Conservation (phyloP, 2,329 filamentous ascomycete genomes). For the Madurella mycetomatis region DNA sequence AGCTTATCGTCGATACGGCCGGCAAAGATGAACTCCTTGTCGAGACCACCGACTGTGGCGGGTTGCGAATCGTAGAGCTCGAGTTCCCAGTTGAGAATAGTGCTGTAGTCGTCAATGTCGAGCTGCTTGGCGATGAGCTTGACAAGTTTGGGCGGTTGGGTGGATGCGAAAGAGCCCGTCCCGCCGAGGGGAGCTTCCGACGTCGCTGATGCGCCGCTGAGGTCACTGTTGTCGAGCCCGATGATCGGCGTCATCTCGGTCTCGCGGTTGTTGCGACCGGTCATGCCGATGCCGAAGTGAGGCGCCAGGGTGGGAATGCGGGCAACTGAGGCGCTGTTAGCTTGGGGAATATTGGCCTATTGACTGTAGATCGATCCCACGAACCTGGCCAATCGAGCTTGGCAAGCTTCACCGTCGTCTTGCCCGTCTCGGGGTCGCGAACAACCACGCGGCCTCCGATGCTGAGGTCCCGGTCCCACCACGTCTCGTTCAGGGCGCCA, state of each 20-base stretch:
- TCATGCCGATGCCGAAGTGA: slow-evolving; percentile 79
- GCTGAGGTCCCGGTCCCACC: slow-evolving; percentile 95
- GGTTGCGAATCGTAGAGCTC: slow-evolving; percentile 91
- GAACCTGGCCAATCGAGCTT: slow-evolving; percentile 84
- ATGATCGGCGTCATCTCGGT: slow-evolving; percentile 94
- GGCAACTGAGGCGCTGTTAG: slow-evolving; percentile 51
- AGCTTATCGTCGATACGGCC: slow-evolving; percentile 97
- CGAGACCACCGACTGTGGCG: slow-evolving; percentile 75
- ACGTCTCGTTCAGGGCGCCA: slow-evolving; percentile 79
- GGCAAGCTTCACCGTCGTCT: slow-evolving; percentile 76
- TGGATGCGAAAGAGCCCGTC: slow-evolving; percentile 68
- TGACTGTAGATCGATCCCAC: slow-evolving; percentile 17
- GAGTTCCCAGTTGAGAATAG: slow-evolving; percentile 92
- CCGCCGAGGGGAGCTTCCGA: slow-evolving; percentile 51
- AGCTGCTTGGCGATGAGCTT: slow-evolving; percentile 75
- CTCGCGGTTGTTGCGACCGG: slow-evolving; percentile 70
- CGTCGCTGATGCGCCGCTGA: slow-evolving; percentile 33
- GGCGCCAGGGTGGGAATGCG: slow-evolving; percentile 87
- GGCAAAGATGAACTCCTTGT: slow-evolving; percentile 91
- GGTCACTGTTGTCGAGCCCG: slow-evolving; percentile 71
- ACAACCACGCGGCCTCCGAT: slow-evolving; percentile 88
- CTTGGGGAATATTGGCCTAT: not conserved
- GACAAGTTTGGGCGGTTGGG: slow-evolving; percentile 81
- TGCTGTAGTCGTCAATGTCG: slow-evolving; percentile 64
- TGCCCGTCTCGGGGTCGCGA: slow-evolving; percentile 64